Evolutionary conservation across 2,329 filamentous ascomycete species (phyloP).

Genomic region (Diaporthe capsici): DNA sequence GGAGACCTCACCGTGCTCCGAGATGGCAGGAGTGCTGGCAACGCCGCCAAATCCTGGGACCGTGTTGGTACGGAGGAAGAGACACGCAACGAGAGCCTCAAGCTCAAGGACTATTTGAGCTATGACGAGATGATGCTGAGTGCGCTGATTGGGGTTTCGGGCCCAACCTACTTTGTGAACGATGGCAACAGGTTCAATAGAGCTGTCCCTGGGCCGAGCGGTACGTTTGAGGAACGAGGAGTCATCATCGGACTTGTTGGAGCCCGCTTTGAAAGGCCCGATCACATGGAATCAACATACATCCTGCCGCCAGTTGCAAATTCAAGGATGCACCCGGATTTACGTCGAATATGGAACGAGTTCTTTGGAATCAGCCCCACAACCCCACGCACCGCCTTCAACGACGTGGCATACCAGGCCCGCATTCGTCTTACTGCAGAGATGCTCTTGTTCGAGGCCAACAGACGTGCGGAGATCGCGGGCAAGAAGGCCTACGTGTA

Average conservation of each 20-base stretch:
- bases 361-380: neutral
- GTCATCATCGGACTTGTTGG: conserved; percentile 52
- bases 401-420: conserved; percentile 46
- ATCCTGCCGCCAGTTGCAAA: neutral
- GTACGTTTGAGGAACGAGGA: conserved; percentile 47
- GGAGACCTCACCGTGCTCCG: neutral
- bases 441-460: conserved; percentile 50
- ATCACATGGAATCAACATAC: conserved; percentile 48
- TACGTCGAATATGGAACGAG: neutral
- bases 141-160: conserved; percentile 50
- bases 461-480: conserved; percentile 44
- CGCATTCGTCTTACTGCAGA: conserved; percentile 48
- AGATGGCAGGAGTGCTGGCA: neutral
- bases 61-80: conserved; percentile 35
- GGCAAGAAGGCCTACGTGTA: conserved; percentile 49
- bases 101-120: conserved; percentile 48
- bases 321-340: conserved; percentile 41
- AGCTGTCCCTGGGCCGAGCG: neutral
- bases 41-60: neutral
- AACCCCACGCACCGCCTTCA: conserved; percentile 39
- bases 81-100: conserved; percentile 39
- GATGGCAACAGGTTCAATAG: conserved; percentile 47
- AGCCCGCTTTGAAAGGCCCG: conserved; percentile 49
- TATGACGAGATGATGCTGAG: conserved; percentile 54
- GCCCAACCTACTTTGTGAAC: conserved; percentile 51